Evolutionary conservation across 306 rosid genomes (phyloP), one percentile per base, ranked within the genome.

Genomic region (Lagenaria siceraria): DNA sequence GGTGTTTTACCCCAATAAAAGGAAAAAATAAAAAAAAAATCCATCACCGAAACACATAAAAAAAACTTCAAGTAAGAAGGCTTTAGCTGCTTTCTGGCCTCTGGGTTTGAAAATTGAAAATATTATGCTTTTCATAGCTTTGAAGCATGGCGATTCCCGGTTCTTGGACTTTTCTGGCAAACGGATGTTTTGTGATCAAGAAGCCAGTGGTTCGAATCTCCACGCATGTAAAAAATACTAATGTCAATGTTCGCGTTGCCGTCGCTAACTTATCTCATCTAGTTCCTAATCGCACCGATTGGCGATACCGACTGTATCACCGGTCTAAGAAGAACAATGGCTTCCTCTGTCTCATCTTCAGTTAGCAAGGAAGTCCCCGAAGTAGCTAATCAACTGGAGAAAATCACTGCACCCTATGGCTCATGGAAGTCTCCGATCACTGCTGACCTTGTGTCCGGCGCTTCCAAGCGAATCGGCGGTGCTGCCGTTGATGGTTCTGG

Each of bases 371-470:
- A 42, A 42, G 13, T 42, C 48, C 48, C 48, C 2, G 0, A 10
- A 42, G 48, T 42, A 42, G 48, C 0, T 51, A 18, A 51, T 19
- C 55, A 51, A 51, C 55, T 17, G 72, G 81, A 82, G 10, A 85
- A 48, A 83, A 53, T 78, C 61, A 31, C 86, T 6, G 88, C 95
- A 42, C 97, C 97, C 3, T 95, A 87, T 64, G 98, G 98, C 42
- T 89, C 98, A 7, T 92, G 98, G 98, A 90, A 88, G 75, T 95
- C 98, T 29, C 93, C 96, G 10, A 85, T 95, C 88, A 89, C 95
- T 38, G 83, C 97, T 55, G 97, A 90, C 31, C 88, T 85, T 43
- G 97, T 95, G 78, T 91, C 95, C 66, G 98, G 97, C 42, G 82
- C 98, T 24, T 82, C 92, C 71, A 95, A 92, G 84, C 54, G 77